Percentiles rank a stretch among this genome's conserved stretches.
Conservation (phyloP, 2,329 filamentous ascomycete genomes). For the Diaporthe caulivora region DNA sequence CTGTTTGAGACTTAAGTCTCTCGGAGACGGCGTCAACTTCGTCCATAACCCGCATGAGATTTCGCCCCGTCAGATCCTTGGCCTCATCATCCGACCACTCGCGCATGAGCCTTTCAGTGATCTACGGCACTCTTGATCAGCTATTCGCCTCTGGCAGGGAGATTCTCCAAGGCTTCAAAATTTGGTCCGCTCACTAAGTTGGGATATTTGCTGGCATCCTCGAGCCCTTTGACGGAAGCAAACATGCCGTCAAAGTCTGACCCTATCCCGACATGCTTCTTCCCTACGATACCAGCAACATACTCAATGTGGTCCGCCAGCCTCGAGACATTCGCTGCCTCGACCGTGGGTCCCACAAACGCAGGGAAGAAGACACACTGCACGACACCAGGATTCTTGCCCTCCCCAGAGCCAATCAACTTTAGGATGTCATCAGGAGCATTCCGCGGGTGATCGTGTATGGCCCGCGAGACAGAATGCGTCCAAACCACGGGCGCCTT, state of each 20-base stretch:
- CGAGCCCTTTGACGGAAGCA: slow-evolving; percentile 44
- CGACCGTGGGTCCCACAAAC: slow-evolving; percentile 40
- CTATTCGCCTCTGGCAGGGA: accelerated
- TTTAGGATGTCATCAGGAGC: slow-evolving; percentile 55
- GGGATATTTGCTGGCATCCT: slow-evolving; percentile 47
- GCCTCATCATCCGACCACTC: slow-evolving; percentile 38
- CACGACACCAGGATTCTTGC: slow-evolving; percentile 52
- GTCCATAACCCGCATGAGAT: slow-evolving; percentile 40
- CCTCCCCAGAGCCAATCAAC: slow-evolving; percentile 43
- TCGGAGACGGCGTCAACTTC: slow-evolving; percentile 35
- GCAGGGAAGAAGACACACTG: slow-evolving; percentile 53
- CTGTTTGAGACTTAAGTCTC: slow-evolving; percentile 29
- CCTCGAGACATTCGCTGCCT: slow-evolving; percentile 46
- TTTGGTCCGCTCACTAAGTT: slow-evolving; percentile 38
- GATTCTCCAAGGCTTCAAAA: too few relatives aligned
- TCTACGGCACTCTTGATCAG: neutral
- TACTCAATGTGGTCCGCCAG: slow-evolving; percentile 51
- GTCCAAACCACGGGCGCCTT: slow-evolving; percentile 49
- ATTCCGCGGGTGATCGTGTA: slow-evolving; percentile 49
- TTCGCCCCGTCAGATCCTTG: slow-evolving; percentile 39
- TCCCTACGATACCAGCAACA: slow-evolving; percentile 48
- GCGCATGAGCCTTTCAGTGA: slow-evolving; percentile 40
- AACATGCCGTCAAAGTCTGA: slow-evolving; percentile 53
- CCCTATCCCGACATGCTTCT: slow-evolving; percentile 53
- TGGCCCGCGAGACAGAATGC: slow-evolving; percentile 46